These are phyloP conservation scores for Prunus mira DNA, from an alignment of 306 rosid genomes.

Conservation along the genomic window DNA sequence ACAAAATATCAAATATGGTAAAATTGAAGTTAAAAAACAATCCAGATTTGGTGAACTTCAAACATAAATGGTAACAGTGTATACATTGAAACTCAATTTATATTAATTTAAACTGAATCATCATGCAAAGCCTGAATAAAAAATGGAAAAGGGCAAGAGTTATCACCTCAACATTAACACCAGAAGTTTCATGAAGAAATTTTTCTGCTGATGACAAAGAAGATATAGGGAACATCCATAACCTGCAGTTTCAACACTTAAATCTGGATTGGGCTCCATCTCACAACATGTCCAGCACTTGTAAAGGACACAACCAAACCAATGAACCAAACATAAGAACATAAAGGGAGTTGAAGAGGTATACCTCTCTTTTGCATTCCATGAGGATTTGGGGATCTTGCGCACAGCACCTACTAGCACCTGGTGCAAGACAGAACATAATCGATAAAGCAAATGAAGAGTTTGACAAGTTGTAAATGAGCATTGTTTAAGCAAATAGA, in stretches of 20 bases:
- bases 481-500: slow-evolving; percentile 3
- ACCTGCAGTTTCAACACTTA: slow-evolving; percentile 48
- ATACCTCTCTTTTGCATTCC: slow-evolving; percentile 83
- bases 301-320: not conserved
- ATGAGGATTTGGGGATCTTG: slow-evolving; percentile 63
- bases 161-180: slow-evolving; percentile 64
- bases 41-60: not conserved
- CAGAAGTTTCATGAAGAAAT: slow-evolving; percentile 44
- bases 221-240: slow-evolving; percentile 79
- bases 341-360: not conserved
- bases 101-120: not conserved
- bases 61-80: not conserved
- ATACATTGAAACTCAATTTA: not conserved
- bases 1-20: slow-evolving; percentile 15
- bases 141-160: slow-evolving; percentile 19
- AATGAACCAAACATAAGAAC: too few relatives aligned
- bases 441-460: slow-evolving; percentile 17
- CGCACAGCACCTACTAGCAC: slow-evolving; percentile 50
- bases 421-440: slow-evolving; percentile 37
- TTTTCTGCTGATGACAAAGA: slow-evolving; percentile 68
- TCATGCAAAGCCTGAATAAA: not conserved
- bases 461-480: not conserved
- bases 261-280: slow-evolving; percentile 13
- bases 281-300: slow-evolving; percentile 6
- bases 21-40: not conserved